Conservation (phyloP, 1,284 basidiomycete species). For the Cutaneotrichosporon mucoides region DNA sequence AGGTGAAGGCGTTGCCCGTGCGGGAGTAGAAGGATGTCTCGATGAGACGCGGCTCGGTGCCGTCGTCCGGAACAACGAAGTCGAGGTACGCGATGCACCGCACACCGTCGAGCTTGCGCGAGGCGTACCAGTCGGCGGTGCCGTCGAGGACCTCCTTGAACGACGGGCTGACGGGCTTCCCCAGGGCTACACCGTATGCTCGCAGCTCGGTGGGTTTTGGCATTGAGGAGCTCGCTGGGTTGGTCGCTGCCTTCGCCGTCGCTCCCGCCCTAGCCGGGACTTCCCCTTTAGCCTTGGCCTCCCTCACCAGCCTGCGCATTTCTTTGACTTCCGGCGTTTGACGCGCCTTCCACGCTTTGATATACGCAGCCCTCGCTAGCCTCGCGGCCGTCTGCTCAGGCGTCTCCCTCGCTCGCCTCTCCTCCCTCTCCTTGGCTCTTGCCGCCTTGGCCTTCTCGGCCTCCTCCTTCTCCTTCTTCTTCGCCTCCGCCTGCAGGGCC, state of each 20-base stretch:
- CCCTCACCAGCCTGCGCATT: too few relatives aligned
- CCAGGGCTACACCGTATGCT: constrained; percentile 34
- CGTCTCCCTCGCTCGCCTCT: not conserved
- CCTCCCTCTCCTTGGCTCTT: not conserved
- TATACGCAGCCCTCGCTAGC: too few relatives aligned
- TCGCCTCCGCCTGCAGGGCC: too few relatives aligned
- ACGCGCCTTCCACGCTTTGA: too few relatives aligned
- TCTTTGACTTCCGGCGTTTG: too few relatives aligned
- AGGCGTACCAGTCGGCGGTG: constrained; percentile 34
- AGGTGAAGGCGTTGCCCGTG: constrained; percentile 33
- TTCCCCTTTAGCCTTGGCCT: too few relatives aligned
- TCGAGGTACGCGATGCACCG: constrained; percentile 40
- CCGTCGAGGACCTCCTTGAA: constrained; percentile 22
- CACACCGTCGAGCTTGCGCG: constrained; percentile 46
- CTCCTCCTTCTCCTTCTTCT: too few relatives aligned
- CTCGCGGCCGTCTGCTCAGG: too few relatives aligned
- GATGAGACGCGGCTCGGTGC: constrained; percentile 9
- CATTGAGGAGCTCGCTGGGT: too few relatives aligned
- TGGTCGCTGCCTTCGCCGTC: too few relatives aligned
- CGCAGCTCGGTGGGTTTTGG: constrained; percentile 3
- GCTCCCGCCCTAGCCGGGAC: too few relatives aligned
- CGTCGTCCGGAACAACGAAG: constrained; percentile 20
- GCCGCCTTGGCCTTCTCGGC: not conserved
- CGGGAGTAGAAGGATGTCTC: constrained; percentile 31
- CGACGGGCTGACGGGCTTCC: constrained; percentile 29